Conservation (phyloP, 1,139 yeast genomes). For the Candida buenavistaensis region DNA sequence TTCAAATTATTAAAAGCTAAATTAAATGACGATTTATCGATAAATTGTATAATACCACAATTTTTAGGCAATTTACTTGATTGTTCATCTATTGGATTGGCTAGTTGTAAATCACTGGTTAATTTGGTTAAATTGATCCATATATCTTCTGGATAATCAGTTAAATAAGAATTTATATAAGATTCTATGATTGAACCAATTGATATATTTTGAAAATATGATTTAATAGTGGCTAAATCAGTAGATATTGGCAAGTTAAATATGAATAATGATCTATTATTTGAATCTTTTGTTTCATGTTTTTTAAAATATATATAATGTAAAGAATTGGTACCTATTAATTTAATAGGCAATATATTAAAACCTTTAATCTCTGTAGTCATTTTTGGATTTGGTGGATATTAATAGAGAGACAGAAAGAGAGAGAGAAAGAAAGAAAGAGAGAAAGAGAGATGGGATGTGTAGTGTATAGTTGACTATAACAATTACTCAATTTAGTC, state of each 20-base stretch:
- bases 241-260: conserved; percentile 74
- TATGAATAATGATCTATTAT: conserved; percentile 59
- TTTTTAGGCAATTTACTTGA: conserved; percentile 61
- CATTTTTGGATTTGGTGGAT: no score
- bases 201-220: conserved; percentile 59
- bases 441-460: no score
- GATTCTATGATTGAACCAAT: conserved; percentile 61
- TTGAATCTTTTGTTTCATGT: conserved; percentile 51
- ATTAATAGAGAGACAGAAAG: no score
- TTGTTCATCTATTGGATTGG: conserved; percentile 19
- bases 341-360: conserved; percentile 47
- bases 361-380: conserved; percentile 55
- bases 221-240: conserved; percentile 51
- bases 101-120: conserved; percentile 57
- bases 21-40: conserved; percentile 72
- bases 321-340: conserved; percentile 30
- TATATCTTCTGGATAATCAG: conserved; percentile 49
- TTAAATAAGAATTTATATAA: conserved; percentile 35
- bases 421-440: background rate
- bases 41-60: conserved; percentile 70
- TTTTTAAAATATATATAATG: conserved; percentile 65
- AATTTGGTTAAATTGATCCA: conserved; percentile 59
- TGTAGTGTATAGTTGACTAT: no score
- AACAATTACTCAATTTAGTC: no score
- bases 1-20: conserved; percentile 65